phyloP scores from a whole-genome alignment of 2,329 filamentous ascomycete genomes.

The Fusarium sp. region DNA sequence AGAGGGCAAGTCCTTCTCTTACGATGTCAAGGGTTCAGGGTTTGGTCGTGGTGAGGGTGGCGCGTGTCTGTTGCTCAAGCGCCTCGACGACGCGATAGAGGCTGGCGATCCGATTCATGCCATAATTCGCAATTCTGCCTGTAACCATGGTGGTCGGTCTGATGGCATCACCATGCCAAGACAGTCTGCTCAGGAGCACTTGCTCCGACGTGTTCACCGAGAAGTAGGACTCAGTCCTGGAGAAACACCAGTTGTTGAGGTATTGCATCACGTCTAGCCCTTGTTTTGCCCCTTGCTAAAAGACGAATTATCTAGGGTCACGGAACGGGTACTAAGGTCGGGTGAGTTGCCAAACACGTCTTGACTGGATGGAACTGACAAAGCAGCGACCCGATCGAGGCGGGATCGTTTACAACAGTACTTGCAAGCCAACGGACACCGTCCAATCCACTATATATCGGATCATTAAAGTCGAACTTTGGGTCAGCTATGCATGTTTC shows the following conservation, averaged over 20 bases:
- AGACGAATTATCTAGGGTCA: no score
- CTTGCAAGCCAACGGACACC: slow-evolving; percentile 39
- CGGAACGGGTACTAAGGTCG: no score
- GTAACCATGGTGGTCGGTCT: slow-evolving; percentile 5
- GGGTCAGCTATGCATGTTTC: no score
- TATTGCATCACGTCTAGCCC: no score
- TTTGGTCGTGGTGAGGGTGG: slow-evolving; percentile 63
- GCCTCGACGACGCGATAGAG: slow-evolving; percentile 54
- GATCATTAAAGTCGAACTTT: slow-evolving; percentile 40
- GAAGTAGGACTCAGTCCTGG: slow-evolving; percentile 21
- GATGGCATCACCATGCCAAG: slow-evolving; percentile 59
- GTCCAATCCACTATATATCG: slow-evolving; percentile 47
- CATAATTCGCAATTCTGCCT: slow-evolving; percentile 49
- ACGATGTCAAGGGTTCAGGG: slow-evolving; percentile 51
- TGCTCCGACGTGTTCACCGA: slow-evolving; percentile 51
- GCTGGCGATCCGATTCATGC: no score
- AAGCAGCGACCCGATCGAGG: slow-evolving; percentile 58
- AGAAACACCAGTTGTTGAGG: no score
- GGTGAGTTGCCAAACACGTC: no score
- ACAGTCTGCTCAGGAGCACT: slow-evolving; percentile 46
- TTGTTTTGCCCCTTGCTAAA: no score
- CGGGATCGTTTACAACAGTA: slow-evolving; percentile 44
- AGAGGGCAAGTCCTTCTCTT: slow-evolving; percentile 18
- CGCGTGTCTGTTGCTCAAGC: slow-evolving; percentile 56
- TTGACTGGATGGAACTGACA: slow-evolving; percentile 41